Base-by-base conservation (phyloP, 495 filamentous ascomycete genomes). In the Daldinia decipiens region DNA sequence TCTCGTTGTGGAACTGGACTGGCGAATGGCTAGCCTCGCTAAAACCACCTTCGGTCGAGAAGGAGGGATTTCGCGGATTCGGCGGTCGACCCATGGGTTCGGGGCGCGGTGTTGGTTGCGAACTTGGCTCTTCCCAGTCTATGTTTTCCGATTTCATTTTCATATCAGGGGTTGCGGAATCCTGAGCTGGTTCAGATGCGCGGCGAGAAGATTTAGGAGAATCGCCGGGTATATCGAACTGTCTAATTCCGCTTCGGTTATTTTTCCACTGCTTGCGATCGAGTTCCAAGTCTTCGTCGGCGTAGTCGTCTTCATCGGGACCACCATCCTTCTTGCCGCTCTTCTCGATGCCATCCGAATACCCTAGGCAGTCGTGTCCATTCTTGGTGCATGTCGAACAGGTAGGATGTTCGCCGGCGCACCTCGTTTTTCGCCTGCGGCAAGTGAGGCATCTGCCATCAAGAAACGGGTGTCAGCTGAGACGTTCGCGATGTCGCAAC, bases 341-440 rank as follows among this genome's bases (percentile, higher is more conserved):
- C 74, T 79, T 82, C 67, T 85, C 83, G 43, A 78, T 65, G 9
- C 75, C 55, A 27, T 90, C 88, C 40, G 80, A 85, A 69, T 93
- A 93, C 36, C 91, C 90, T 17, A 89, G 79, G 76, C 91, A 93
- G 8, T 82, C 77, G 73, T 93, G 91, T 17, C 90, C 90, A 77
- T 90, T 91, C 70, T 92, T 90, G 51, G 85, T 85, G 73, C 91
- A 93, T 24, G 91, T 93, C 63, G 89, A 88, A 79, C 91, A 93
- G 1, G 87, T 84, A 78, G 90, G 90, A 69, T 89, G 87, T 80
- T 92, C 90, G 62, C 92, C 92, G 27, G 90, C 92, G 77, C 92
- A 94, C 78, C 92, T 86, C 62, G 92, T 94, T 81, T 94, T 94
- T 79, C 92, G 87, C 74, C 90, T 92, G 78, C 92, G 89, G 79